Percentiles rank a stretch among this genome's conserved stretches.
Evolutionary conservation across 805 yeast species (phyloP).

Genomic region (Yamadazyma sp.): DNA sequence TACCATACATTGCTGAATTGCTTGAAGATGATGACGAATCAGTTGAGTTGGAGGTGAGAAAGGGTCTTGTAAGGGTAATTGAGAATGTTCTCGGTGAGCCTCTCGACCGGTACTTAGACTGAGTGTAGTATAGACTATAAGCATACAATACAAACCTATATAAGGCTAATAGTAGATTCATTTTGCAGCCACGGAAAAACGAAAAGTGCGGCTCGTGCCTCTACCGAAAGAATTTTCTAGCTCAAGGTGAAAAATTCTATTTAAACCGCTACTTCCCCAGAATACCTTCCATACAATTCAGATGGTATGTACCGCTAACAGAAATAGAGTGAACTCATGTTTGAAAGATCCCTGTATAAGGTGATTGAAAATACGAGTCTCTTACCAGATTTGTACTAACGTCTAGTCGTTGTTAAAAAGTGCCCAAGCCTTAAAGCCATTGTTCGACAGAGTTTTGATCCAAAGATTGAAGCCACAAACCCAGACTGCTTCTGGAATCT

Average conservation of each 20-base stretch:
- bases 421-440: slow-evolving; percentile 85
- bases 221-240: slow-evolving; percentile 16
- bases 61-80: slow-evolving; percentile 84
- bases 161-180: too few species aligned
- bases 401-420: slow-evolving; percentile 62
- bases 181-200: slow-evolving; percentile 8
- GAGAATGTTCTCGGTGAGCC: slow-evolving; percentile 95
- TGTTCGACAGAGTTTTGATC: slow-evolving; percentile 93
- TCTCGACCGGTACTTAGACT: slow-evolving; percentile 73
- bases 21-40: slow-evolving; percentile 93
- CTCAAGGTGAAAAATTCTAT: slow-evolving; percentile 13
- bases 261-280: slow-evolving; percentile 5
- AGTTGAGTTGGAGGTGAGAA: slow-evolving; percentile 88
- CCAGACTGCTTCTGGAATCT: slow-evolving; percentile 89
- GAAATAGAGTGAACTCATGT: too few species aligned
- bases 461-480: slow-evolving; percentile 91
- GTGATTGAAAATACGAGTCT: too few species aligned
- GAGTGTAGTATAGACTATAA: slow-evolving; percentile 10
- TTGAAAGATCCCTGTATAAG: too few species aligned
- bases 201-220: too few species aligned
- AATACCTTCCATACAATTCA: too few species aligned
- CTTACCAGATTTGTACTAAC: too few species aligned
- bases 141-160: too few species aligned
- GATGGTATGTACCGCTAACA: slow-evolving; percentile 14
- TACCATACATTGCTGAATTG: slow-evolving; percentile 92